These are phyloP conservation scores for Saposhnikovia divaricata DNA, from an alignment of 129 eudicot genomes.

Conservation along the genomic window DNA sequence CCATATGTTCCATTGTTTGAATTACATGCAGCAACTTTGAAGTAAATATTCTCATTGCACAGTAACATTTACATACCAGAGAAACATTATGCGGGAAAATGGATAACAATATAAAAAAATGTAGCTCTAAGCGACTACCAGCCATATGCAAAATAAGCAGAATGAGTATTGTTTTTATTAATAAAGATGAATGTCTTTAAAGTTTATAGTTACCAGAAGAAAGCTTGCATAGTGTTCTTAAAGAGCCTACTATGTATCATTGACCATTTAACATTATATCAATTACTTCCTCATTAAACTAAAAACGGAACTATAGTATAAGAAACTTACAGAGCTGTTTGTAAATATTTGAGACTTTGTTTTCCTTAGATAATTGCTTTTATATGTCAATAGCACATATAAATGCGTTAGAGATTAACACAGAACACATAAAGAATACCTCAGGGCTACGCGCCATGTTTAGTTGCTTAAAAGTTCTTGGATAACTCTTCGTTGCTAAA, in stretches of 20 bases:
- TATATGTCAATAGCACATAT: slow-evolving; percentile 33
- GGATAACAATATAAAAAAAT: neutral
- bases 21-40: neutral
- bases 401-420: slow-evolving; percentile 10
- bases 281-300: neutral
- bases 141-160: neutral
- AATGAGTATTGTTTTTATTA: neutral
- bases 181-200: neutral
- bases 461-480: slow-evolving; percentile 63
- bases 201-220: neutral
- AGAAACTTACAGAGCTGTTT: slow-evolving; percentile 73
- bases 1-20: neutral
- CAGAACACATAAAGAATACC: slow-evolving; percentile 35
- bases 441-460: slow-evolving; percentile 63
- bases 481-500: slow-evolving; percentile 47
- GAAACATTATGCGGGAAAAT: neutral
- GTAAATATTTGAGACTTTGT: slow-evolving; percentile 71
- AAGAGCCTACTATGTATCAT: neutral
- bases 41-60: neutral
- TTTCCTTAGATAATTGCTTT: slow-evolving; percentile 51
- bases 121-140: neutral
- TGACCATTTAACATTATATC: neutral
- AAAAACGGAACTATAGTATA: neutral
- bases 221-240: neutral
- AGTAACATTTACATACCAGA: neutral